phyloP scores from a whole-genome alignment of 2,329 filamentous ascomycete genomes.

The Aschersonia sp. region DNA sequence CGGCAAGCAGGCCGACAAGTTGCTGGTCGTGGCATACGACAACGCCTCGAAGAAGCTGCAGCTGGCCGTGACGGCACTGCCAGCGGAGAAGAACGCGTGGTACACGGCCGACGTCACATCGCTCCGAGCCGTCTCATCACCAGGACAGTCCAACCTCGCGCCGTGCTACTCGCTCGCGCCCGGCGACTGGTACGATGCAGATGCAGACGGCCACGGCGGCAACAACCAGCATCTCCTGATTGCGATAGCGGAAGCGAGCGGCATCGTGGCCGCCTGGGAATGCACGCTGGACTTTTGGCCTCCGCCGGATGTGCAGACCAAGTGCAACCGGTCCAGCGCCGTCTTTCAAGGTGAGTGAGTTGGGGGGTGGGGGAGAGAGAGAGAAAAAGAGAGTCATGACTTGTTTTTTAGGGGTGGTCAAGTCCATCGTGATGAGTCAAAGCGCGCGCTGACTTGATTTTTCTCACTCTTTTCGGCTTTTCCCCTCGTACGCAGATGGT shows the following conservation, averaged over 20 bases:
- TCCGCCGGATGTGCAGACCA: conserved; percentile 3
- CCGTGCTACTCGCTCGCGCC: conserved; percentile 7
- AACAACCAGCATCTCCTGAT: conserved; percentile 5
- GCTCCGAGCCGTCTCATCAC: conserved; percentile 1
- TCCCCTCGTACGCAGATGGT: conserved; percentile 2
- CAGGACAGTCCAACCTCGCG: conserved; percentile 5
- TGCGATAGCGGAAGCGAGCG: conserved; percentile 5
- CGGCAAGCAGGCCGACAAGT: conserved; percentile 1
- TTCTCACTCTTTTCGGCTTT: not conserved
- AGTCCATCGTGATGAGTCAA: too few species aligned
- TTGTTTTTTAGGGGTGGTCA: too few species aligned
- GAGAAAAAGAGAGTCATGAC: too few species aligned
- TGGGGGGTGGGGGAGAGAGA: not conserved
- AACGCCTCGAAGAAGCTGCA: conserved; percentile 5
- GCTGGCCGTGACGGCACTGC: conserved; percentile 7
- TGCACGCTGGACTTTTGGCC: conserved; percentile 7
- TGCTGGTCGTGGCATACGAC: conserved; percentile 8
- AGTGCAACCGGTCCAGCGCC: conserved; percentile 5
- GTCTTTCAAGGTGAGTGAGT: not conserved
- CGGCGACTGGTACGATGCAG: conserved; percentile 6
- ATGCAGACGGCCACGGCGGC: not conserved
- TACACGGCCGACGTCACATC: conserved; percentile 4
- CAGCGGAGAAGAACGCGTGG: conserved; percentile 5
- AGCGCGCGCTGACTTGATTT: not conserved
- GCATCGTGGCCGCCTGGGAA: conserved; percentile 6